Conservation (phyloP, 208 protist species). For the Spironucleus salmonicida region DNA sequence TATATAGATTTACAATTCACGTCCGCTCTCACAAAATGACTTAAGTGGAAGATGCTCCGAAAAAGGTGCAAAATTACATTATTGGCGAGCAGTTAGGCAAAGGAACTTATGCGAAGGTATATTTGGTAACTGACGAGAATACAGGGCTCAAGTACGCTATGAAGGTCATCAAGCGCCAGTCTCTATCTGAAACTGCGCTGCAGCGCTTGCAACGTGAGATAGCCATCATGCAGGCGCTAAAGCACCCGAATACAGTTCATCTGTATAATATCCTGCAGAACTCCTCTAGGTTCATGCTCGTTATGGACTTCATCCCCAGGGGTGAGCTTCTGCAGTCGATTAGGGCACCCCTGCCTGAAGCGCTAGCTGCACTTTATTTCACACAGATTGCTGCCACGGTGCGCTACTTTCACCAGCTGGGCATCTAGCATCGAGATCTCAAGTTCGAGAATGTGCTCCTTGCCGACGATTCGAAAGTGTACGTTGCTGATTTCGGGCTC, state of each 20-base stretch:
- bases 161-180: conserved; percentile 10
- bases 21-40: no score
- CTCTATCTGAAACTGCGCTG: not conserved
- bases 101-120: conserved; percentile 25
- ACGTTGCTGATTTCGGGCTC: conserved; percentile 21
- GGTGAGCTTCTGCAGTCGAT: conserved; percentile 15
- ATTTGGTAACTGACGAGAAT: not conserved
- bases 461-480: not conserved
- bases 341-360: not conserved
- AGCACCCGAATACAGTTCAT: conserved; percentile 18
- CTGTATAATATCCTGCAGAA: not conserved
- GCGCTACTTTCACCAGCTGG: conserved; percentile 9
- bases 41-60: no score
- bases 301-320: not conserved
- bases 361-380: not conserved
- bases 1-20: no score
- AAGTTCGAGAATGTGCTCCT: conserved; percentile 25
- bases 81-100: conserved; percentile 2
- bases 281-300: not conserved
- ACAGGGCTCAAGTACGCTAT: not conserved
- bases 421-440: conserved; percentile 7
- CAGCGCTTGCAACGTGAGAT: conserved; percentile 8
- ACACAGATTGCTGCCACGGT: conserved; percentile 11
- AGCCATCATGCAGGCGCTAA: not conserved
- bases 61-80: no score